phyloP scores from a whole-genome alignment of 1,139 yeast species.

The Geotrichum cucujoidarum region DNA sequence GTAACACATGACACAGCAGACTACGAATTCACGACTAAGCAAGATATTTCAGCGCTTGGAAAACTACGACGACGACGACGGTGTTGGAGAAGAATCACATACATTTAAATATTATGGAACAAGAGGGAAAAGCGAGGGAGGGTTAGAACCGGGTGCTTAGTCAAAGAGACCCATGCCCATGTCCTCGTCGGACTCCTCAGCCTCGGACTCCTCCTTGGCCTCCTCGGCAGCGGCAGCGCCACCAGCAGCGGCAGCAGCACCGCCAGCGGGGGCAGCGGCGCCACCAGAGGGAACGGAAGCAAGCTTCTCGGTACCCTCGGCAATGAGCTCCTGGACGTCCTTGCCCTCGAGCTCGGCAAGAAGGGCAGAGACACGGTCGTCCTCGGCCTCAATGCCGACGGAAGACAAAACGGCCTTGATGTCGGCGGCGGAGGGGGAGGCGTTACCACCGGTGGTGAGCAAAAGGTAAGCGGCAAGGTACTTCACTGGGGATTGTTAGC shows the following conservation, averaged over 20 bases:
- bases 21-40: too few species aligned
- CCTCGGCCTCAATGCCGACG: conserved; percentile 95
- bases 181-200: conserved; percentile 61
- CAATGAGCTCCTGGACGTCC: conserved; percentile 83
- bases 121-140: neutral
- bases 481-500: conserved; percentile 36
- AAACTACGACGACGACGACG: too few species aligned
- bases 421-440: conserved; percentile 87
- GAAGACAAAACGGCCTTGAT: conserved; percentile 84
- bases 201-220: conserved; percentile 60
- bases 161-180: conserved; percentile 42
- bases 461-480: conserved; percentile 48
- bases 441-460: conserved; percentile 46
- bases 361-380: conserved; percentile 77
- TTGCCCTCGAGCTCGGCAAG: conserved; percentile 93
- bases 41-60: too few species aligned
- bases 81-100: conserved; percentile 4
- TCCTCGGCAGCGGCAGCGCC: conserved; percentile 70
- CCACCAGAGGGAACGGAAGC: conserved; percentile 98
- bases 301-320: conserved; percentile 93
- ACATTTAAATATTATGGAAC: conserved; percentile 6
- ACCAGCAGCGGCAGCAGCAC: conserved; percentile 61
- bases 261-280: conserved; percentile 75
- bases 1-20: too few species aligned
- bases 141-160: conserved; percentile 27